Conservation (phyloP, 352 stramenopile genomes). For the Phytophthora boehmeriae region DNA sequence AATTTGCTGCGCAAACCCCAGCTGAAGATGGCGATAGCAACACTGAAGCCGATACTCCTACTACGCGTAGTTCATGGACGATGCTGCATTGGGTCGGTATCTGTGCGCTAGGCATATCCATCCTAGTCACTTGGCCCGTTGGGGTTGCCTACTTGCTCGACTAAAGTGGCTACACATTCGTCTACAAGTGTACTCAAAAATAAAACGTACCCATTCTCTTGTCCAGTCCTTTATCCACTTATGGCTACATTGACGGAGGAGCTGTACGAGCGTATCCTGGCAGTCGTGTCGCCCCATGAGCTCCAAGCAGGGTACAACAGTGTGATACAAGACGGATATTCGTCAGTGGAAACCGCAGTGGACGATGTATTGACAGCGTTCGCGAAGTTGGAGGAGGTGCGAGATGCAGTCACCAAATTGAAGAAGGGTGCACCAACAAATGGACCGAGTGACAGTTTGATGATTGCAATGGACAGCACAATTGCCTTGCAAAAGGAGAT, state of each 20-base stretch:
- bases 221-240: not conserved
- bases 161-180: not conserved
- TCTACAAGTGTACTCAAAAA: no score
- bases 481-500: not conserved
- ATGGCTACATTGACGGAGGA: not conserved
- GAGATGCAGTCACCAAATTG: slow-evolving; percentile 6
- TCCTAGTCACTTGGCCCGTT: slow-evolving; percentile 25
- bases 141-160: slow-evolving; percentile 12
- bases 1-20: slow-evolving; percentile 31
- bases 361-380: slow-evolving; percentile 11
- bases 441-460: not conserved
- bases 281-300: slow-evolving; percentile 9
- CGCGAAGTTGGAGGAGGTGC: slow-evolving; percentile 18
- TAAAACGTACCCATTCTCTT: not conserved
- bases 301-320: slow-evolving; percentile 11
- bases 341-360: slow-evolving; percentile 1
- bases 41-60: not conserved
- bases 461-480: slow-evolving; percentile 1
- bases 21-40: not conserved
- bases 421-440: not conserved
- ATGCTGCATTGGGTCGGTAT: slow-evolving; percentile 8
- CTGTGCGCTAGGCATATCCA: slow-evolving; percentile 21
- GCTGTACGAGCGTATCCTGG: slow-evolving; percentile 22
- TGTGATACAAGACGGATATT: slow-evolving; percentile 7
- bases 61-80: not conserved